Base-by-base conservation (phyloP, 805 yeast species). In the Myxozyma monticola region DNA sequence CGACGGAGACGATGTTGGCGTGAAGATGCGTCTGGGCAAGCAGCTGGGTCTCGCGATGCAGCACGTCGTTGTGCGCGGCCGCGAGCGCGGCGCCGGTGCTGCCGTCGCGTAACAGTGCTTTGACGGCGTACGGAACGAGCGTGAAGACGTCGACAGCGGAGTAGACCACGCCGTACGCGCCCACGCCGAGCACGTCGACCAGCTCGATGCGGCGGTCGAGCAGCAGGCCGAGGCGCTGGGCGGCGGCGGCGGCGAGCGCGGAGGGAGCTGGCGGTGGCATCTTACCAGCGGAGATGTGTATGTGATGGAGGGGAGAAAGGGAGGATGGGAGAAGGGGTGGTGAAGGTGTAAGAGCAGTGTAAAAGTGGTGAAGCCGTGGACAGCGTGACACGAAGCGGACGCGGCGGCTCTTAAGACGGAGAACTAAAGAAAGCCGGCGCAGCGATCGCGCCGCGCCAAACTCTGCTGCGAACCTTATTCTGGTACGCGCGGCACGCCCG, bases 121-220 rank as follows among this genome's bases (percentile, higher is more conserved):
- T 88, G 53, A 89, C 79, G 1, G 96, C 96, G 60, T 73, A 81
- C 18, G 71, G 68, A 41, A 72, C 67, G 15, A 76, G 74, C 0
- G 84, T 75, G 37, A 59, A 62, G 18, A 74, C 57, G 63, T 88
- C 84, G 51, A 75, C 67, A 2, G 87, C 89, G 15, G 79, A 73
- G 70, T 84, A 87, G 6, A 88, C 91, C 28, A 84, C 73, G 3
- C 95, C 95, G 62, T 83, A 88, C 20, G 95, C 89, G 24, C 96
- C 96, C 0, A 91, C 78, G 6, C 96, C 96, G 9, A 84, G 76
- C 14, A 59, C 50, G 33, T 48, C 55, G 42, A 56, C 53, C 30
- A 65, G 48, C 45, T 59, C 56, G 39, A 57, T 48, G 24, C 59
- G 46, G 46, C 51, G 38, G 41, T 49, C 57, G 31, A 59, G 45